phyloP scores from a whole-genome alignment of 805 yeast species.

The Starmerella roubikii region DNA sequence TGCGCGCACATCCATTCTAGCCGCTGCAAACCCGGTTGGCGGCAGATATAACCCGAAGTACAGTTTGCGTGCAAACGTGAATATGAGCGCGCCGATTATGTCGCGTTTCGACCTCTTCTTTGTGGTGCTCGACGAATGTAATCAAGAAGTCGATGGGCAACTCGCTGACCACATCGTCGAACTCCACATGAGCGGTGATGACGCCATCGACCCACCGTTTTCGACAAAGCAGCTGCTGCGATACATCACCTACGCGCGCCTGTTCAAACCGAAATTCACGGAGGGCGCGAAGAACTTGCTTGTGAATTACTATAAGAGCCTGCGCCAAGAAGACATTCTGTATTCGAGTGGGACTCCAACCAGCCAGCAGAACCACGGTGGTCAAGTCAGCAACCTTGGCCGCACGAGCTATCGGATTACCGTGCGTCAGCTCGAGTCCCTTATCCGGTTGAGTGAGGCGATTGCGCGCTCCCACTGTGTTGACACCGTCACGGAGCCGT shows the following conservation, averaged over 20 bases:
- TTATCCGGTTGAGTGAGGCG: conserved; percentile 79
- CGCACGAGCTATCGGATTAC: conserved; percentile 86
- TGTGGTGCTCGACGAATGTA: conserved; percentile 88
- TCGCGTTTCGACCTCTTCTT: conserved; percentile 93
- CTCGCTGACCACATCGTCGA: conserved; percentile 87
- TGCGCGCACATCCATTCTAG: conserved; percentile 90
- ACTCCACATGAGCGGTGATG: conserved; percentile 80
- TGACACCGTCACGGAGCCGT: conserved; percentile 65
- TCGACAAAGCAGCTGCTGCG: conserved; percentile 77
- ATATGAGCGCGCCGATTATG: conserved; percentile 98
- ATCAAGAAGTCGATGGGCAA: conserved; percentile 77
- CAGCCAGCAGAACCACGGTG: conserved; percentile 5
- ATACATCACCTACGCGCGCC: conserved; percentile 81
- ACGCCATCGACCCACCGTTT: conserved; percentile 79
- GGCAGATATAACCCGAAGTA: conserved; percentile 86
- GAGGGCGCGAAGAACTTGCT: conserved; percentile 64
- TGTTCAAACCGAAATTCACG: conserved; percentile 82
- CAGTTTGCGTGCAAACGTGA: conserved; percentile 71
- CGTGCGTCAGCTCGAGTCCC: conserved; percentile 77
- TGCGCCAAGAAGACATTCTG: conserved; percentile 81
- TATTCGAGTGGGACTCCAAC: conserved; percentile 31
- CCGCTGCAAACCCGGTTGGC: conserved; percentile 98
- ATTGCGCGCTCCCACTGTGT: conserved; percentile 95
- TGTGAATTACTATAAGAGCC: conserved; percentile 67
- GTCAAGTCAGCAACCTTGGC: conserved; percentile 26